Percentiles rank a stretch among this genome's conserved stretches.
Evolutionary conservation across 139 green algal species (phyloP).

Genomic region (Pleodorina starrii): DNA sequence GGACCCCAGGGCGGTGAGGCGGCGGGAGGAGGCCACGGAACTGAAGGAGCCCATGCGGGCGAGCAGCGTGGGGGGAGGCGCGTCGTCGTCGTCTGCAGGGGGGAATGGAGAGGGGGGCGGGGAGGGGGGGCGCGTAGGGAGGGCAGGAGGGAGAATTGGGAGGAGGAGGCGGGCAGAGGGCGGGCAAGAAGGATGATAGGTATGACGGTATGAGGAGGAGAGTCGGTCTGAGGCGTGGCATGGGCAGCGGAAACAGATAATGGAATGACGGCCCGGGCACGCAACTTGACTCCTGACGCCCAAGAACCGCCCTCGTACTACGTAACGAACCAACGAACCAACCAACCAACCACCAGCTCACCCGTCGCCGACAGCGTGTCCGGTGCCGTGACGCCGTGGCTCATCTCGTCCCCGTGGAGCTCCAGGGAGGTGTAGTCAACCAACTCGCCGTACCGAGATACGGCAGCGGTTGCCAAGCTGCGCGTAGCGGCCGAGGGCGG

Average conservation of each 20-base stretch:
- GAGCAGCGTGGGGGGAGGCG: not conserved
- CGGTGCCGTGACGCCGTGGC: not conserved
- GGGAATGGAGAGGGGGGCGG: not conserved
- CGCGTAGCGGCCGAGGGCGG: not conserved
- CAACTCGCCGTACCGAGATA: not conserved
- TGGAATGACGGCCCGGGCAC: too few species aligned
- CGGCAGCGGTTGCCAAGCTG: not conserved
- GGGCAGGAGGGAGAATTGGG: not conserved
- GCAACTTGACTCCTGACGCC: too few species aligned
- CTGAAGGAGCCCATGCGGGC: not conserved
- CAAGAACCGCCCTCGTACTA: too few species aligned
- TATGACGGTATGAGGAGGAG: not conserved
- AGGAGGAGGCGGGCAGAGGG: too few species aligned
- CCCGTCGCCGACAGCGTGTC: not conserved
- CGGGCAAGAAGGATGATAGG: not conserved
- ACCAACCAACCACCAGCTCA: not conserved
- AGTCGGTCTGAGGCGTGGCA: not conserved
- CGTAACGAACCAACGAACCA: too few species aligned
- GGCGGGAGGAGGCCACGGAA: not conserved
- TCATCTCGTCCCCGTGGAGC: not conserved
- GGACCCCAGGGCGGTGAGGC: not conserved
- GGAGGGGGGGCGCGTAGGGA: not conserved
- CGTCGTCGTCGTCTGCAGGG: not conserved
- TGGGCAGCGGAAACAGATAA: not conserved
- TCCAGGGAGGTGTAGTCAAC: not conserved